A percentile compares a stretch with the other conserved stretches of the same genome.
Conservation (phyloP, 768 basidiomycete species). For the Tephrocybe sp. region DNA sequence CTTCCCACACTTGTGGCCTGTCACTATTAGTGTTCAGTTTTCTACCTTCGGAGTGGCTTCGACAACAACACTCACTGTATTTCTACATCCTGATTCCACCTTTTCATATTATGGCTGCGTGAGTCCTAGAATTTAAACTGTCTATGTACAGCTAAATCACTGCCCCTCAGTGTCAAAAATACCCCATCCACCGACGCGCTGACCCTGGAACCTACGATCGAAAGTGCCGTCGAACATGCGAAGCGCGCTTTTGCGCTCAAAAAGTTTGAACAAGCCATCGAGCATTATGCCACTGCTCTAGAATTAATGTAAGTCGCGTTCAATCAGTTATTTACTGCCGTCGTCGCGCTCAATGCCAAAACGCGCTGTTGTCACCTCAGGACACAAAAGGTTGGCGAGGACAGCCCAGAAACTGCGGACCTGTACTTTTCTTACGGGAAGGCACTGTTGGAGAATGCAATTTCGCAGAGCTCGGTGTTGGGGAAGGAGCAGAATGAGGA, state of each 20-base stretch:
- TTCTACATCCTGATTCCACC: not conserved
- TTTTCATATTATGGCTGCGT: slow-evolving; percentile 12
- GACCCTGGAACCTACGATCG: slow-evolving; percentile 38
- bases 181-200: slow-evolving; percentile 15
- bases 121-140: not conserved
- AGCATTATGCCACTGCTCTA: slow-evolving; percentile 81
- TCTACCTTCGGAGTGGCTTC: not conserved
- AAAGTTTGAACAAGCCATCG: slow-evolving; percentile 84
- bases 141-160: not conserved
- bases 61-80: not conserved
- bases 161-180: slow-evolving; percentile 9
- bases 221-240: slow-evolving; percentile 70
- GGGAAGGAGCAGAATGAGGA: slow-evolving; percentile 80
- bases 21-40: not conserved
- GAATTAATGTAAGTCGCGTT: slow-evolving; percentile 73
- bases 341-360: slow-evolving; percentile 3
- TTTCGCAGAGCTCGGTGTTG: slow-evolving; percentile 81
- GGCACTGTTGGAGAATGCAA: slow-evolving; percentile 90
- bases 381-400: slow-evolving; percentile 73
- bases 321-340: no score
- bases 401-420: slow-evolving; percentile 83
- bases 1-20: no score
- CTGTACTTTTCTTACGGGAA: slow-evolving; percentile 91
- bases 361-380: slow-evolving; percentile 39
- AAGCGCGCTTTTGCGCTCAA: slow-evolving; percentile 87